Base-by-base conservation (phyloP, 345 rosid genomes). In the Eucalyptus regnans region DNA sequence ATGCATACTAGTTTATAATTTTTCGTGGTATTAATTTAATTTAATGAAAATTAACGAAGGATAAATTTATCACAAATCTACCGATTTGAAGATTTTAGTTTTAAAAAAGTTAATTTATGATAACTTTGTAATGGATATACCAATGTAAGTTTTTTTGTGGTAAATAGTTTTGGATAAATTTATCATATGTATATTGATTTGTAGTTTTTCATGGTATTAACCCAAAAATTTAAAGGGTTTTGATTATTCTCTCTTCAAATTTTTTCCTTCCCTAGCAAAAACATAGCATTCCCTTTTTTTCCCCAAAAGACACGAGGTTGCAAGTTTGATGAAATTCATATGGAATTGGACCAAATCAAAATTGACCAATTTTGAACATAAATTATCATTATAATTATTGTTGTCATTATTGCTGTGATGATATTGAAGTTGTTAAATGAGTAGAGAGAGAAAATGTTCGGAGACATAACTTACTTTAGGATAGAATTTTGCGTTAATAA, bases 41-140 rank as follows among this genome's bases (percentile, higher is more conserved):
- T 52, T 52, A 52, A 52, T 1, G 0, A 0, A 51, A 51, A 51
- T 3, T 51, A 20, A 22, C 0, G 1, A 0, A 56, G 0, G 0
- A 0, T 56, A 56, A 56, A 56, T 56, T 56, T 56, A 54, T 56
- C 0, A 23, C 3, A 22, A 56, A 56, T 56, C 1, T 56, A 22
- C 0, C 13, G 6, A 56, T 56, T 23, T 23, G 62, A 22, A 56
- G 0, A 52, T 52, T 52, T 18, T 52, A 52, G 1, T 52, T 8
- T 5, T 52, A 52, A 52, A 52, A 52, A 52, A 20, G 25, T 52
- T 52, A 52, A 52, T 52, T 52, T 52, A 18, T 1, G 2, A 52
- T 52, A 52, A 52, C 18, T 18, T 52, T 52, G 4, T 52, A 52
- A 20, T 0, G 2, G 25, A 52, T 52, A 18, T 52, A 52, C 0